phyloP scores from a whole-genome alignment of 2,329 filamentous ascomycete genomes.

The Onygenales sp. region DNA sequence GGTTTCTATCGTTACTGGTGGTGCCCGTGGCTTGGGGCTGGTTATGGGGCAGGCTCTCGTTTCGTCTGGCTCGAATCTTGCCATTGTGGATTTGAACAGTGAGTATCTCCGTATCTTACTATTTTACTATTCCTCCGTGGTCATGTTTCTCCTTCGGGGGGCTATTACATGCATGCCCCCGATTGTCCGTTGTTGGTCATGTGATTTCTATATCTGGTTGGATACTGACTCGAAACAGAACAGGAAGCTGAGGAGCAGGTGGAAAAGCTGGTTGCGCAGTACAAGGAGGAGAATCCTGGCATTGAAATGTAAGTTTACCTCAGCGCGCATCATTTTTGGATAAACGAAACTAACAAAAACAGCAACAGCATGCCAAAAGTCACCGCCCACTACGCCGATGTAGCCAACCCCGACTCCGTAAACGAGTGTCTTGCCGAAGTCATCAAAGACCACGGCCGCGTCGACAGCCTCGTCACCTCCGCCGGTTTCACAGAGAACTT shows the following conservation, averaged over 20 bases:
- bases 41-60: constrained; percentile 92
- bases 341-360: neutral
- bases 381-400: constrained; percentile 84
- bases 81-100: constrained; percentile 92
- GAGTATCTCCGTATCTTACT: constrained; percentile 25
- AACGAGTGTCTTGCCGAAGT: constrained; percentile 63
- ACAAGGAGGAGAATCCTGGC: constrained; percentile 70
- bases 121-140: neutral
- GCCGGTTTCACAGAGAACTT: constrained; percentile 96
- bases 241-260: constrained; percentile 77
- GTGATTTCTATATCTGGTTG: neutral
- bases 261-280: constrained; percentile 61
- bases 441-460: constrained; percentile 62
- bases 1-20: constrained; percentile 79
- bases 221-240: constrained; percentile 41
- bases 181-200: neutral
- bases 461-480: constrained; percentile 90
- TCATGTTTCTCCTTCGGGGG: neutral
- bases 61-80: constrained; percentile 76
- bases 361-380: constrained; percentile 60
- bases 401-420: constrained; percentile 71
- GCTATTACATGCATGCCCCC: too few relatives aligned
- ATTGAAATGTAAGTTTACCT: constrained; percentile 49
- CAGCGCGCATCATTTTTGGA: neutral
- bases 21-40: constrained; percentile 77